Evolutionary conservation across 2,329 filamentous ascomycete species (phyloP).

Genomic region (Tolypocladium paradoxum): DNA sequence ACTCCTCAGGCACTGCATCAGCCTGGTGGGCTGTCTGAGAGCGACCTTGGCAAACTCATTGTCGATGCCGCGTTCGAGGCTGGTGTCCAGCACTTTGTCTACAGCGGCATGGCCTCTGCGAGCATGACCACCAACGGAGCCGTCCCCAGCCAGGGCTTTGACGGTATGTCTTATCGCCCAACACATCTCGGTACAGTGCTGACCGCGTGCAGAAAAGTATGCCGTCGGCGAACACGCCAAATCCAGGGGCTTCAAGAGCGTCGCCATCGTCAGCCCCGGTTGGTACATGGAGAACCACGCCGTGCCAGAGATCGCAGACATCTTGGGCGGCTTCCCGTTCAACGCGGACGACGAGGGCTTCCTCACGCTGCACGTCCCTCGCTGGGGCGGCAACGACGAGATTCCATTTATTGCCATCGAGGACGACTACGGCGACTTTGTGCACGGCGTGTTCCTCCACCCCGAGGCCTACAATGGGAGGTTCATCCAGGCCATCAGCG

Average conservation of each 20-base stretch:
- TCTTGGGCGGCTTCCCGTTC: slow-evolving; percentile 30
- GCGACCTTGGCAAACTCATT: slow-evolving; percentile 22
- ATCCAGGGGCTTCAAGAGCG: slow-evolving; percentile 20
- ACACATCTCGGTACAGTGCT: no score
- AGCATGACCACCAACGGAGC: slow-evolving; percentile 20
- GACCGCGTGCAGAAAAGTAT: slow-evolving; percentile 21
- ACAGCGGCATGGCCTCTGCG: slow-evolving; percentile 22
- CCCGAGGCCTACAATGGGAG: slow-evolving; percentile 24
- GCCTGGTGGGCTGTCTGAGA: slow-evolving; percentile 17
- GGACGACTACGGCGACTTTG: slow-evolving; percentile 33
- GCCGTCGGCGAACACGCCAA: slow-evolving; percentile 26
- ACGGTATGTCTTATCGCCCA: slow-evolving; percentile 12
- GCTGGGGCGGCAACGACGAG: slow-evolving; percentile 25
- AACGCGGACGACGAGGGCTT: slow-evolving; percentile 22
- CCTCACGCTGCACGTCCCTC: slow-evolving; percentile 23
- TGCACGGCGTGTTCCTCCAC: slow-evolving; percentile 31
- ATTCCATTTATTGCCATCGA: slow-evolving; percentile 27
- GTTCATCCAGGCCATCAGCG: slow-evolving; percentile 26
- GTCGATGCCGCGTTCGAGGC: slow-evolving; percentile 21
- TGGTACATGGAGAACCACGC: slow-evolving; percentile 34
- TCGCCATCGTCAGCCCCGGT: slow-evolving; percentile 23
- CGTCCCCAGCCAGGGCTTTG: slow-evolving; percentile 19
- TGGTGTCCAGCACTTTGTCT: slow-evolving; percentile 24
- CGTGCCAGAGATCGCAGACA: slow-evolving; percentile 17
- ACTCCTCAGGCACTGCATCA: slow-evolving; percentile 12